Base-by-base conservation (phyloP, 2,329 filamentous ascomycete genomes). In the Fusarium sp. region DNA sequence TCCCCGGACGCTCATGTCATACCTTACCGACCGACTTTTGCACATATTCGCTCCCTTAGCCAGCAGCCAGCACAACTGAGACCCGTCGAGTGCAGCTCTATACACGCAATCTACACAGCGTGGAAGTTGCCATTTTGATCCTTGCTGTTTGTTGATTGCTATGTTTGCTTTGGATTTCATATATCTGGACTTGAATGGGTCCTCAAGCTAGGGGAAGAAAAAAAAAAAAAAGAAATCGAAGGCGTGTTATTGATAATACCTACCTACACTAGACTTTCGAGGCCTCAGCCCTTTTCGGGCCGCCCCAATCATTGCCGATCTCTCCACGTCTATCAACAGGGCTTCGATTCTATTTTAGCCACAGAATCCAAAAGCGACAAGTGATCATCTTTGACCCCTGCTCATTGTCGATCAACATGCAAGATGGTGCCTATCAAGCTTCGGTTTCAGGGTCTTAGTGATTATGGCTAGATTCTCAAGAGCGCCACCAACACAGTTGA, bases 321-420 rank as follows among this genome's bases (percentile, higher is more conserved):
- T 42, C 62, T 37, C 58, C 50, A 68, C 58, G 49, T 60, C 54
- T 25, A 58, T 62, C 44, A 43, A 45, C 43, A 49, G 43, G 50
- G 55, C n/a, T 54, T 56, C 52, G 23, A 67, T 66, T 57, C 59
- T 60, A 71, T 70, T 56, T 66, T 61, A 57, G 62, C 53, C 42
- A 49, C 42, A 60, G 56, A 21, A 31, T 31, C 58, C 44, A 34
- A 62, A 70, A 63, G 31, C 34, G 43, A 51, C 30, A 48, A 46
- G 48, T 55, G 25, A 44, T 45, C 14, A 48, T 50, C 54, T n/a
- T 31, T 43, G 11, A 45, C 43, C 57, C 30, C 45, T 56, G 49
- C 31, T 34, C 48, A 44, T 48, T 71, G 67, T 37, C 62, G 70
- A 74, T 74, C 72, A 52, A 37, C 19, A 68, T 71, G 57, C 59